A percentile compares a stretch with the other conserved stretches of the same genome.
These are phyloP conservation scores for Colletotrichum brevisporum DNA, from an alignment of 2,329 filamentous ascomycete genomes.

Conservation along the genomic window DNA sequence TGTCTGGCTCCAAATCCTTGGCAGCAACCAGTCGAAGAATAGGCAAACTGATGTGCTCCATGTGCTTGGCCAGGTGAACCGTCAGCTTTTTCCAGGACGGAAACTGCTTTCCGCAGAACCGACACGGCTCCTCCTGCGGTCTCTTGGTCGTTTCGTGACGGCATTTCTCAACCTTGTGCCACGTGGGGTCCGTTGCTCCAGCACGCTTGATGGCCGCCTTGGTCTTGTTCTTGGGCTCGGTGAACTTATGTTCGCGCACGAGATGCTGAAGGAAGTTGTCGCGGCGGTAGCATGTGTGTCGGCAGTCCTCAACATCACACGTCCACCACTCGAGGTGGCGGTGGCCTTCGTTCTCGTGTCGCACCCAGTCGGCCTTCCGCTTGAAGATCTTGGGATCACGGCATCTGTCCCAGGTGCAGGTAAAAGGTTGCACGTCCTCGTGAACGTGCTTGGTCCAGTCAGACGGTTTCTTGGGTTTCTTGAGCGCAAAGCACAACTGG, in stretches of 20 bases:
- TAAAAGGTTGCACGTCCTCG: constrained; percentile 93
- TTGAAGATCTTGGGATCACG: constrained; percentile 93
- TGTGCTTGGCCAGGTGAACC: constrained; percentile 93
- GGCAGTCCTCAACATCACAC: constrained; percentile 85
- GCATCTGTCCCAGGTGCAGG: constrained; percentile 89
- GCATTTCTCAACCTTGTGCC: constrained; percentile 83
- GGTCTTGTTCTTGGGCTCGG: constrained; percentile 84
- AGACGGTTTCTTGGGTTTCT: constrained; percentile 90
- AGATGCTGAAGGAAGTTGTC: constrained; percentile 96
- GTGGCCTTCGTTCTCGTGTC: constrained; percentile 93
- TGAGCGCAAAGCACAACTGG: constrained; percentile 85
- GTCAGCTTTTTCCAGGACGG: constrained; percentile 93
- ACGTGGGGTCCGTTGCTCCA: constrained; percentile 74
- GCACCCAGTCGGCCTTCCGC: constrained; percentile 94
- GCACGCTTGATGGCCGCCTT: constrained; percentile 76
- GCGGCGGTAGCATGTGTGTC: constrained; percentile 86
- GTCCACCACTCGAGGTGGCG: constrained; percentile 93
- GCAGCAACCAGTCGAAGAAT: constrained; percentile 74
- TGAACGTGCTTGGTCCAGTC: constrained; percentile 98
- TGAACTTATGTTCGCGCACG: constrained; percentile 89
- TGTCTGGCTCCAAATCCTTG: constrained; percentile 69
- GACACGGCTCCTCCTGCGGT: constrained; percentile 84
- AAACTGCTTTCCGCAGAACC: constrained; percentile 87
- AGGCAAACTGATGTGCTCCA: constrained; percentile 91
- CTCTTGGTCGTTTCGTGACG: constrained; percentile 76